phyloP scores from a whole-genome alignment of 1,139 yeast genomes.

The Diutina scorzettiae region DNA sequence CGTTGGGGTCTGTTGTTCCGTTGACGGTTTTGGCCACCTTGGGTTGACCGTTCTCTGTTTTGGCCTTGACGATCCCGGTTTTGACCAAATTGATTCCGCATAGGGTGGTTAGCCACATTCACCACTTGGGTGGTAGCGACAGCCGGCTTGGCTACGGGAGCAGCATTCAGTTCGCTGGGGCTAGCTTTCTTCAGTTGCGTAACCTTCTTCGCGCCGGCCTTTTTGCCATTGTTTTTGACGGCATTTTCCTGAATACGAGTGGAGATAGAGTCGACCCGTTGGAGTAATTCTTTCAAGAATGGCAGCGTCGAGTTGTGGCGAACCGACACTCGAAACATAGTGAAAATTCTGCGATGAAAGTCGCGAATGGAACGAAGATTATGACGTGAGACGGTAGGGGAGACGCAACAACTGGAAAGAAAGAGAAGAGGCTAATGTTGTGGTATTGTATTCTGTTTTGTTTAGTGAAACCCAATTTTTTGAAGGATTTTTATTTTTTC shows the following conservation, averaged over 20 bases:
- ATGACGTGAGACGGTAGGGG: too few species aligned
- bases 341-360: conserved; percentile 1
- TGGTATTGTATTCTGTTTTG: too few species aligned
- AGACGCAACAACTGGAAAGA: too few species aligned
- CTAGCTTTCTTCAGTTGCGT: not conserved
- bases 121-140: not conserved
- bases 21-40: too few species aligned
- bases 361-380: too few species aligned
- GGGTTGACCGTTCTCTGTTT: too few species aligned
- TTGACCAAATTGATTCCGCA: conserved; percentile 2
- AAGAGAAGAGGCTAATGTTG: too few species aligned
- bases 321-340: conserved; percentile 8
- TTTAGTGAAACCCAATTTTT: too few species aligned
- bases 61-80: not conserved
- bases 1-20: not conserved
- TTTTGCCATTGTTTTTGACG: not conserved
- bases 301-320: conserved; percentile 11
- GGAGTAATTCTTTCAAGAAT: conserved; percentile 22
- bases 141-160: not conserved
- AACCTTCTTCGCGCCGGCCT: not conserved
- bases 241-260: conserved; percentile 10
- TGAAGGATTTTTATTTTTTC: not conserved
- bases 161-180: too few species aligned
- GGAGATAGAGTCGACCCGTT: conserved; percentile 23
- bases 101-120: not conserved